Evolutionary conservation across 2,329 filamentous ascomycete species (phyloP), one percentile per base, ranked within the genome.

Genomic region (Pleomassaria siparia): DNA sequence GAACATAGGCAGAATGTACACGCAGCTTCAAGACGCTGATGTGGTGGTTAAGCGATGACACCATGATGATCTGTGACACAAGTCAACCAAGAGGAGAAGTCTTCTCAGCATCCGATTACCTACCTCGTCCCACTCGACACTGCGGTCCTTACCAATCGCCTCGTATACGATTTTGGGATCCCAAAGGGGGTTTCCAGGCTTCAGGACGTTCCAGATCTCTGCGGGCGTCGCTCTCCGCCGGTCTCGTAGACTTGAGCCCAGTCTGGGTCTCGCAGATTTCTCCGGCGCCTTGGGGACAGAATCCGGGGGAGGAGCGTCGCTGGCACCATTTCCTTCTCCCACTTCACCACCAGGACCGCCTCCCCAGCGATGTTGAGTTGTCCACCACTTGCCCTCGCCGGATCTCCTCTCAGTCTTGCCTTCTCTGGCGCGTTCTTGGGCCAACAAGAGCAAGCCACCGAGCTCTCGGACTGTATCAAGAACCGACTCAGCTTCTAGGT

Each of bases 11-110:
- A 20, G 70, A 68, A 61, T 84, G 81, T 36, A 85, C 74, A 25
- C 76, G 78, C 40, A 85, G 71, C 54, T 80, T 81, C 43, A 85
- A 62, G 40, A 86, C 76, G 46, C 79, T 76, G 51, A 85, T 73
- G 55, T 86, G 83, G 65, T 84, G 82, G 62, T 84, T 84, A 53
- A 85, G 71, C 20, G 80, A 80, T 11, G 82, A 84, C 40, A 85
- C 59, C 74, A 84, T 77, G 66, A 81, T 84, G 43, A 85, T 75
- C 80, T 85, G 57, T 32, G 16, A 3, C 35, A n/a, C 11, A 22
- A 21, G 43, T 67, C 22, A 64, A 46, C 44, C 40, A 40, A 30
- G 40, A 11, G 13, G 36, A 25, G 11, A 15, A 33, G 7, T 15
- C 16, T 8, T 12, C 12, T 12, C 20, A 16, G 13, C 10, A 28